Evolutionary conservation across 164 flowering plant species (phyloP).

Genomic region (Berberis thunbergii): DNA sequence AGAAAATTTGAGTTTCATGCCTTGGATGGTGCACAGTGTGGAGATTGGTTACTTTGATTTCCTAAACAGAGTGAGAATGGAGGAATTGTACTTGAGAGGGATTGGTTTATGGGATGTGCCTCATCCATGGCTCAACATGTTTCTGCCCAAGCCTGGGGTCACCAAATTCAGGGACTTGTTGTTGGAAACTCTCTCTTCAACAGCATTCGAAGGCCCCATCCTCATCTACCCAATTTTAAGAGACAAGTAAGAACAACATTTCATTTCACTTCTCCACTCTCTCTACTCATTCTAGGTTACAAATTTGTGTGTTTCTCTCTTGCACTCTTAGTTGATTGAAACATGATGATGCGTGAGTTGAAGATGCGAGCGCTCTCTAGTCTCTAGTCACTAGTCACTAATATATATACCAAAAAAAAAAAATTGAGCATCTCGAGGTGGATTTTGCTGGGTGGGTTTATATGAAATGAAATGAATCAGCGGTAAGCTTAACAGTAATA

Average conservation of each 20-base stretch:
- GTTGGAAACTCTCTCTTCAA: constrained; percentile 23
- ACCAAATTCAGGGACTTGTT: constrained; percentile 20
- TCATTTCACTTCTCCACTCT: neutral
- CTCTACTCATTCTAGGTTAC: no score
- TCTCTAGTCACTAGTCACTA: no score
- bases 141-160: constrained; percentile 30
- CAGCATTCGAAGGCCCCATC: constrained; percentile 24
- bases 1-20: constrained; percentile 18
- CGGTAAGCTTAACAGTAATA: no score
- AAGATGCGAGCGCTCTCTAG: no score
- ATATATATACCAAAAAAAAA: neutral
- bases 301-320: no score
- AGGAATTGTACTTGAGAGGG: constrained; percentile 20
- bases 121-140: constrained; percentile 45
- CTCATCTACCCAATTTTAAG: constrained; percentile 27
- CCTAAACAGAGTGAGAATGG: constrained; percentile 28
- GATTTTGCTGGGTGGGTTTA: neutral
- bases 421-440: constrained; percentile 1
- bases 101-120: constrained; percentile 38
- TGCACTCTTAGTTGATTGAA: no score
- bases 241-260: constrained; percentile 26
- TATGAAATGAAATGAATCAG: neutral
- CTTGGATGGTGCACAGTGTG: constrained; percentile 11
- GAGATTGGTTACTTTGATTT: constrained; percentile 34
- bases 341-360: no score